These are phyloP conservation scores for Dimocarpus longan DNA, from an alignment of 345 rosid species.

Conservation along the genomic window DNA sequence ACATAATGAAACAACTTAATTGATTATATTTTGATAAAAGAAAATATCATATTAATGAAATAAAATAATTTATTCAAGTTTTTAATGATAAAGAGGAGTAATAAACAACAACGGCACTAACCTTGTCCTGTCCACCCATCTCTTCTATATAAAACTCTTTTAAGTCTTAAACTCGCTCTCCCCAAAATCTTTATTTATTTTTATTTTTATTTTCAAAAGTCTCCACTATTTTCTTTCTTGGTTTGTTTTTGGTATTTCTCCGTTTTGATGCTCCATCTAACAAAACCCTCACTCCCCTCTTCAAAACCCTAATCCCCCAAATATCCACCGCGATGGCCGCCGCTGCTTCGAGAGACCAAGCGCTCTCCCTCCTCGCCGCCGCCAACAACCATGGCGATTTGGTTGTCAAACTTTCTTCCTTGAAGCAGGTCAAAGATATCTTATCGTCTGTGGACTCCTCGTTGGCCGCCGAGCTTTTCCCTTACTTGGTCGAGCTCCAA, in stretches of 20 bases:
- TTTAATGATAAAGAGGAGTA: neutral
- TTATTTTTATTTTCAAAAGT: too few relatives aligned
- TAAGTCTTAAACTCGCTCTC: too few relatives aligned
- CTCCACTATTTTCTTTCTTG: neutral
- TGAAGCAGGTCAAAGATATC: conserved; percentile 76
- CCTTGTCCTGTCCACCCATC: neutral
- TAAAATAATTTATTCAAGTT: too few relatives aligned
- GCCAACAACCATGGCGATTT: conserved; percentile 81
- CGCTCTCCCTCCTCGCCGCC: conserved; percentile 77
- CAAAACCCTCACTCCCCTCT: conserved; percentile 10
- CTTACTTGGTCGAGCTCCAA: conserved; percentile 78
- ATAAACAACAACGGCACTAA: neutral
- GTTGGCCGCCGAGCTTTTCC: conserved; percentile 73
- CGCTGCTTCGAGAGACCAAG: conserved; percentile 62
- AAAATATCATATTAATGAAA: too few relatives aligned
- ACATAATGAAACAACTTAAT: too few relatives aligned
- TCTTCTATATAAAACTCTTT: too few relatives aligned
- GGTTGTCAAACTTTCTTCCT: conserved; percentile 87
- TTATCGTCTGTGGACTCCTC: conserved; percentile 65
- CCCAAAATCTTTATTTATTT: too few relatives aligned
- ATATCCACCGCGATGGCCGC: conserved; percentile 8
- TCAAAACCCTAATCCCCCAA: conserved; percentile 19
- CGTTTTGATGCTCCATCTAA: conserved; percentile 11
- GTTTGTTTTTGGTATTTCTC: neutral
- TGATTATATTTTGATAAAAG: too few relatives aligned